These are phyloP conservation scores for Amylocystis lapponica DNA, from an alignment of 768 basidiomycete species.

Conservation along the genomic window DNA sequence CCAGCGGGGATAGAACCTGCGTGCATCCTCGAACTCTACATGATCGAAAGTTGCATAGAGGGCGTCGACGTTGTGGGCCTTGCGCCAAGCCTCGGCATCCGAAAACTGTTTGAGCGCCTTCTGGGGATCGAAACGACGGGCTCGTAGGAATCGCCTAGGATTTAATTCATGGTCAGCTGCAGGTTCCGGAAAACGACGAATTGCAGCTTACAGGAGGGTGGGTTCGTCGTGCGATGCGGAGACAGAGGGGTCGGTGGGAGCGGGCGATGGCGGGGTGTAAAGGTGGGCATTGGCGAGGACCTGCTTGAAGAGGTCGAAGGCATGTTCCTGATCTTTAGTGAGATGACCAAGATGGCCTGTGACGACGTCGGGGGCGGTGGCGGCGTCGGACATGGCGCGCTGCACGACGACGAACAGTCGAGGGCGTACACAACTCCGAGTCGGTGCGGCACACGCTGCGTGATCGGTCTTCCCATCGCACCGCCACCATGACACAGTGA, in stretches of 20 bases:
- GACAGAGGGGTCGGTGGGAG: constrained; percentile 14
- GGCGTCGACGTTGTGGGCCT: constrained; percentile 51
- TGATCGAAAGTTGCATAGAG: constrained; percentile 55
- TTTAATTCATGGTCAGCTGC: too few species aligned
- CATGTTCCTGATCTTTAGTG: constrained; percentile 39
- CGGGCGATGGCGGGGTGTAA: constrained; percentile 34
- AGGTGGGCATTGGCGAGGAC: constrained; percentile 44
- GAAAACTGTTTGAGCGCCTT: constrained; percentile 70
- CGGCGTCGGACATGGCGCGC: constrained; percentile 8
- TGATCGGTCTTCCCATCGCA: too few species aligned
- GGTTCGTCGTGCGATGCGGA: constrained; percentile 56
- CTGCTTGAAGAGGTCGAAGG: constrained; percentile 49
- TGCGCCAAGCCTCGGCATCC: constrained; percentile 63
- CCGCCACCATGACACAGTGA: too few species aligned
- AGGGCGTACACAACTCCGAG: neutral
- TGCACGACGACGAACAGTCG: neutral
- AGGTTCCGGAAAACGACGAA: neutral
- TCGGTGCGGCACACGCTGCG: neutral
- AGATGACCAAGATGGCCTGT: constrained; percentile 53
- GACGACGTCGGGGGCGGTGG: constrained; percentile 23
- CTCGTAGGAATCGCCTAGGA: constrained; percentile 78
- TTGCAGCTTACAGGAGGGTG: constrained; percentile 48
- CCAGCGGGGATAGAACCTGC: constrained; percentile 74
- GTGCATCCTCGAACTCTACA: constrained; percentile 54
- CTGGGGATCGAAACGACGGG: constrained; percentile 56